phyloP scores from a whole-genome alignment of 1,284 basidiomycete genomes.

The Irpex sp. region DNA sequence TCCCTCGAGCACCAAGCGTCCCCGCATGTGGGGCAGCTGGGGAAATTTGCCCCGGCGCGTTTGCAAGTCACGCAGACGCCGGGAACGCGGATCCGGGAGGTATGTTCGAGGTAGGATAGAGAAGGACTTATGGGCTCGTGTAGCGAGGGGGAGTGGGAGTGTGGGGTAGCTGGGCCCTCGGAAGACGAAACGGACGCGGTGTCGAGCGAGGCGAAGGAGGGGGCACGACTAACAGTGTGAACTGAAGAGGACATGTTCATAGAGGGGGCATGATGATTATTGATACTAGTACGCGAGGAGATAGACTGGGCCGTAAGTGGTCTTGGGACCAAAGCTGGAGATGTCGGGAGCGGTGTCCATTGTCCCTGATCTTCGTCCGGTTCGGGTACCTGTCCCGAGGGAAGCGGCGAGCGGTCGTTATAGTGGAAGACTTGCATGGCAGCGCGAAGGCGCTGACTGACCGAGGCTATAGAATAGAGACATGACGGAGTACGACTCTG shows the following conservation, averaged over 20 bases:
- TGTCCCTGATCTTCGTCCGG: slow-evolving; percentile 7
- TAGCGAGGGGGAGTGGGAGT: slow-evolving; percentile 14
- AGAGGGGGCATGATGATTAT: neutral
- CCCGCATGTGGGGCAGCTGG: slow-evolving; percentile 57
- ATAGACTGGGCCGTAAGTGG: neutral
- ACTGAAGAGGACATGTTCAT: slow-evolving; percentile 4
- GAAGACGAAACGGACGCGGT: slow-evolving; percentile 22
- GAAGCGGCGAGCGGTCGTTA: neutral
- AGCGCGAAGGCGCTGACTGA: slow-evolving; percentile 15
- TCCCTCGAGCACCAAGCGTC: slow-evolving; percentile 65
- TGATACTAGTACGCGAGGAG: slow-evolving; percentile 3
- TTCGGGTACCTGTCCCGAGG: neutral
- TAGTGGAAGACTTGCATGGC: slow-evolving; percentile 4
- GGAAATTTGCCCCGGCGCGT: slow-evolving; percentile 54
- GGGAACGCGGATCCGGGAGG: slow-evolving; percentile 45
- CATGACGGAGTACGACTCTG: slow-evolving; percentile 1
- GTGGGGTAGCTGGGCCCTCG: slow-evolving; percentile 21
- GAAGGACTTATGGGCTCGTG: slow-evolving; percentile 36
- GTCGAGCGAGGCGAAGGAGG: slow-evolving; percentile 24
- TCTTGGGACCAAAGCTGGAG: slow-evolving; percentile 9
- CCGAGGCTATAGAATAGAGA: neutral
- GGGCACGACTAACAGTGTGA: slow-evolving; percentile 17
- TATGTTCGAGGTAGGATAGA: slow-evolving; percentile 48
- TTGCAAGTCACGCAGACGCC: slow-evolving; percentile 50
- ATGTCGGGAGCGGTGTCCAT: slow-evolving; percentile 10